Evolutionary conservation across 2,329 filamentous ascomycete genomes (phyloP).

Genomic region (Epichloe hybrida): DNA sequence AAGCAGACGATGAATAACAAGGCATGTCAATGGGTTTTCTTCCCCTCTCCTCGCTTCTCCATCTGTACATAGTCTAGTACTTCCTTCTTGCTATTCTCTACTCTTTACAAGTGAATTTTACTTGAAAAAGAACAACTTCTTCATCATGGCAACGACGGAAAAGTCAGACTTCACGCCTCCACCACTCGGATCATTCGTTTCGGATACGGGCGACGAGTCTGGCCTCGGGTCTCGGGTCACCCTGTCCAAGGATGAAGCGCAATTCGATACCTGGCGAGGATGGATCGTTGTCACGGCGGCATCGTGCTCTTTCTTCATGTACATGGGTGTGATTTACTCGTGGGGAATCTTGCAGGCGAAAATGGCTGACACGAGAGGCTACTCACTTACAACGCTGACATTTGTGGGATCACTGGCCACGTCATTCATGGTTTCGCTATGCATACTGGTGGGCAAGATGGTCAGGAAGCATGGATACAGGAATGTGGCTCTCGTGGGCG

Average conservation of each 20-base stretch:
- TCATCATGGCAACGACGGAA: neutral
- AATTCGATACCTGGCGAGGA: constrained; percentile 9
- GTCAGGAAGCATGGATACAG: constrained; percentile 13
- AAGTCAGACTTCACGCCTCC: neutral
- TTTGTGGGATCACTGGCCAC: constrained; percentile 16
- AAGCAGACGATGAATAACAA: too few species aligned
- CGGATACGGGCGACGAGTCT: neutral
- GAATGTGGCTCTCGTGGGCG: constrained; percentile 11
- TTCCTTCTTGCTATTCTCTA: too few species aligned
- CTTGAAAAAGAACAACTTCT: too few species aligned
- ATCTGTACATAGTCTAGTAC: too few species aligned
- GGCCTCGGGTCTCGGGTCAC: constrained; percentile 1
- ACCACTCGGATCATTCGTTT: neutral
- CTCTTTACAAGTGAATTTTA: too few species aligned
- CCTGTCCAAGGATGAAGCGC: constrained; percentile 14
- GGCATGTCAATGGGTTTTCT: too few species aligned
- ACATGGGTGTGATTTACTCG: constrained; percentile 16
- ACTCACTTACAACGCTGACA: constrained; percentile 13
- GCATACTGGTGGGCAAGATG: constrained; percentile 12
- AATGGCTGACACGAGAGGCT: constrained; percentile 10
- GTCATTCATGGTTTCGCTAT: constrained; percentile 16
- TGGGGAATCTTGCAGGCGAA: constrained; percentile 16
- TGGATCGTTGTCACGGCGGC: constrained; percentile 16
- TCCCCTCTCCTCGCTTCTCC: too few species aligned
- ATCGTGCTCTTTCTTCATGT: constrained; percentile 13